phyloP scores from a whole-genome alignment of 2,329 filamentous ascomycete genomes.

The Venturiaceae sp. region DNA sequence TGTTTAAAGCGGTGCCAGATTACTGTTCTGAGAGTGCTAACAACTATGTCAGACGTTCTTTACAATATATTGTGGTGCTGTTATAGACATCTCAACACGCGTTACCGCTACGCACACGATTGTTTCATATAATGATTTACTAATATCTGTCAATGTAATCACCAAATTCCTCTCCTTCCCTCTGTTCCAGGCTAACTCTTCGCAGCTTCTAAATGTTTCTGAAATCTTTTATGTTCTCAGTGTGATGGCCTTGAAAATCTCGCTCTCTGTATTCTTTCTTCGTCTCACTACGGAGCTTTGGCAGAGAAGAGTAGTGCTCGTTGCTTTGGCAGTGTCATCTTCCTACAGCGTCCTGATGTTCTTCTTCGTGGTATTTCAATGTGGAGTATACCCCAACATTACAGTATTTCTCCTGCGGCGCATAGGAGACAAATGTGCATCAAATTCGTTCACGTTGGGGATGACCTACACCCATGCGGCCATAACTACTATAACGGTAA shows the following conservation, averaged over 20 bases:
- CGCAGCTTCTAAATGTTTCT: slow-evolving; percentile 12
- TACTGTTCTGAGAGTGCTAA: not conserved
- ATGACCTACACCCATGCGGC: not conserved
- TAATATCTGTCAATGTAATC: not conserved
- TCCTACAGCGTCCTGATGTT: not conserved
- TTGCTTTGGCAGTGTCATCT: not conserved
- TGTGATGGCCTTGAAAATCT: slow-evolving; percentile 32
- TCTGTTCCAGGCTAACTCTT: not conserved
- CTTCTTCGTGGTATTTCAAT: not conserved
- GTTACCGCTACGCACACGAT: not conserved
- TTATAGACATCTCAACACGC: not conserved
- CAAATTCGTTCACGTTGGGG: not conserved
- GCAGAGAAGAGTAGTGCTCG: slow-evolving; percentile 16
- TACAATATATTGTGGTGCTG: not conserved
- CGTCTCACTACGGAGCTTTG: slow-evolving; percentile 29
- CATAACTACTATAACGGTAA: not conserved
- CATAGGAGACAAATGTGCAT: not conserved
- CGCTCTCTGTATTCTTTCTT: slow-evolving; percentile 33
- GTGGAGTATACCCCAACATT: not conserved
- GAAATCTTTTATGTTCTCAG: slow-evolving; percentile 29
- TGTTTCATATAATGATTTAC: not conserved
- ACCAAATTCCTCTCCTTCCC: too few species aligned
- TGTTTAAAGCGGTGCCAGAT: not conserved
- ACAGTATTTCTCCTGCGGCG: not conserved
- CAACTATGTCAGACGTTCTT: not conserved